These are phyloP conservation scores for Fusarium pininemorale DNA, from an alignment of 2,329 filamentous ascomycete genomes.

Conservation along the genomic window DNA sequence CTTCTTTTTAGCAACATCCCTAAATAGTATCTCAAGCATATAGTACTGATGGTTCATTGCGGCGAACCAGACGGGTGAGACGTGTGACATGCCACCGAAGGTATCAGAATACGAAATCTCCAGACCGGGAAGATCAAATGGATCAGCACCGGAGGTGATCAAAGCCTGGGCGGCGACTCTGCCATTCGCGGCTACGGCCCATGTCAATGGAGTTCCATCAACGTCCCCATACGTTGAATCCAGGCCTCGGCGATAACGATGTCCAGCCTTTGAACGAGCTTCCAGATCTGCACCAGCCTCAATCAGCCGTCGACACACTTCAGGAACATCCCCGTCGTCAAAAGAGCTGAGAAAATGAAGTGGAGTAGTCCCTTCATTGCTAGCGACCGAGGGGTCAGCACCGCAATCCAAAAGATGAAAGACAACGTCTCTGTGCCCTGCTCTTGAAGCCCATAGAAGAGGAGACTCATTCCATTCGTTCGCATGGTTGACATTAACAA, in stretches of 20 bases:
- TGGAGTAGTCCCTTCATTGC: background rate
- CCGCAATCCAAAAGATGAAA: background rate
- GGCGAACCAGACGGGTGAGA: background rate
- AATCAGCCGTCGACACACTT: background rate
- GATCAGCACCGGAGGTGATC: background rate
- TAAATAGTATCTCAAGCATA: accelerated
- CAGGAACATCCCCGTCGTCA: accelerated
- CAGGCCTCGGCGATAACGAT: background rate
- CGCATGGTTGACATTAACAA: background rate
- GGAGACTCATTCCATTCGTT: background rate
- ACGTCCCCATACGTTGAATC: background rate
- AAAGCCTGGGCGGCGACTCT: accelerated
- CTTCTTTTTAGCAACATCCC: accelerated
- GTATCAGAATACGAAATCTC: background rate
- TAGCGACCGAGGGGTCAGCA: background rate
- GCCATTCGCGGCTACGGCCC: background rate
- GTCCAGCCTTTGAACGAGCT: background rate
- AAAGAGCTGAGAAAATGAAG: background rate
- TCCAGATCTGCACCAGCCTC: background rate
- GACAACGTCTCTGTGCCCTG: background rate
- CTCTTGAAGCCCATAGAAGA: background rate
- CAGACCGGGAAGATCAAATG: background rate
- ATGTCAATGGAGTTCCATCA: background rate
- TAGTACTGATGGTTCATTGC: background rate
- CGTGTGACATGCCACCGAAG: background rate